Percentiles rank a stretch among this genome's conserved stretches.
These are phyloP conservation scores for Pichia insulana DNA, from an alignment of 805 yeast species.

Conservation along the genomic window DNA sequence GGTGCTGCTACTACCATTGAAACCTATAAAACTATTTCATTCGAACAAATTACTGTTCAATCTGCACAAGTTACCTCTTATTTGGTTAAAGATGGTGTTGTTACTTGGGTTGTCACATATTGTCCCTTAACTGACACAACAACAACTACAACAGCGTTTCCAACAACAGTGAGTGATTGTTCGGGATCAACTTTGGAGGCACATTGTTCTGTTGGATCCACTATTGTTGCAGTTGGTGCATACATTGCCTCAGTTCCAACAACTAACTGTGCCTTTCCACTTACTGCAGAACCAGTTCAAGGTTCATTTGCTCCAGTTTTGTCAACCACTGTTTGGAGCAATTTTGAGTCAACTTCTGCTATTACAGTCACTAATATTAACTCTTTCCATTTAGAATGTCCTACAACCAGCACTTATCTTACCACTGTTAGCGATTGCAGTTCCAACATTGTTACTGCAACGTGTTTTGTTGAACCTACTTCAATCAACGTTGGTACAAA, in stretches of 20 bases:
- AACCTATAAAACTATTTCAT: constrained; percentile 5
- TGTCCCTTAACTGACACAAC: constrained; percentile 12
- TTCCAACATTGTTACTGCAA: background rate
- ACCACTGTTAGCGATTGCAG: constrained; percentile 4
- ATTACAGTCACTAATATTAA: constrained; percentile 1
- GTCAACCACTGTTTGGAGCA: background rate
- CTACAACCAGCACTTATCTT: background rate
- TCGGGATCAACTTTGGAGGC: background rate
- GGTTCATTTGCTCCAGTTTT: background rate
- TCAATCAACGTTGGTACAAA: constrained; percentile 1
- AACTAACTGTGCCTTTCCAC: background rate
- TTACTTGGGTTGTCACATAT: constrained; percentile 14
- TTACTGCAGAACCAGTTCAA: background rate
- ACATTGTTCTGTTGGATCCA: background rate
- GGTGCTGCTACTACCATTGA: constrained; percentile 1
- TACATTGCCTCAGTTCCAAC: constrained; percentile 1
- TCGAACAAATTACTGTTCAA: background rate
- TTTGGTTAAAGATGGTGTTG: constrained; percentile 10
- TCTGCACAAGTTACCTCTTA: constrained; percentile 11
- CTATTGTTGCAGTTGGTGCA: constrained; percentile 3
- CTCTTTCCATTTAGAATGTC: constrained; percentile 1
- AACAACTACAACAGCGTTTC: constrained; percentile 1
- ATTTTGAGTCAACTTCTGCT: background rate
- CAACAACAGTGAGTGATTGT: constrained; percentile 5
- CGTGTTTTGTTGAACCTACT: constrained; percentile 1